phyloP scores from a whole-genome alignment of 2,329 filamentous ascomycete species.

The Atkinsonella texensis region DNA sequence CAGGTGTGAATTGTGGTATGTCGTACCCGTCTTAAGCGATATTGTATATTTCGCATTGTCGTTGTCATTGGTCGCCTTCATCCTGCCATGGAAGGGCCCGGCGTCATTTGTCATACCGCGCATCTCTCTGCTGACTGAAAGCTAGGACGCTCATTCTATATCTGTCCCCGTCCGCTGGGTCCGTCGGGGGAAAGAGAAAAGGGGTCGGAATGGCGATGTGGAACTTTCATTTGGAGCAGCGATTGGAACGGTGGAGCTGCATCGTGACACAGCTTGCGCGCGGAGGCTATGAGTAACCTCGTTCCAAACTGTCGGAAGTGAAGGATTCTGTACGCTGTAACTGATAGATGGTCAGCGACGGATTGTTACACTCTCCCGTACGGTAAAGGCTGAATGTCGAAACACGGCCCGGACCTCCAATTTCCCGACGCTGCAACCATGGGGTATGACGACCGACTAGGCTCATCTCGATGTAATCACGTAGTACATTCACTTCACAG shows the following conservation, averaged over 20 bases:
- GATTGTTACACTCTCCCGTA: no score
- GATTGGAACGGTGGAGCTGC: constrained; percentile 33
- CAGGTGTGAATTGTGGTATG: constrained; percentile 67
- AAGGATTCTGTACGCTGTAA: no score
- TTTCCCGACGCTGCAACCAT: no score
- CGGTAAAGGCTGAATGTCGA: no score
- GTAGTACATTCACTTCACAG: no score
- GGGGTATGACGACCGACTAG: no score
- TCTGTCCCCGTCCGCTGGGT: constrained; percentile 61
- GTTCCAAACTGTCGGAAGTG: neutral
- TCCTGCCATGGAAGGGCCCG: neutral
- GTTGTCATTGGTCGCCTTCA: neutral
- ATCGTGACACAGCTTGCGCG: neutral
- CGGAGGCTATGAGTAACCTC: neutral
- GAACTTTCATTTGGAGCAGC: constrained; percentile 66
- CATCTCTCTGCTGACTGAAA: neutral
- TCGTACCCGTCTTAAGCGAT: no score
- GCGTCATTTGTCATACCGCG: neutral
- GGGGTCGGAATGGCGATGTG: constrained; percentile 76
- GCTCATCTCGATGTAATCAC: no score
- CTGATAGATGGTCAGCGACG: no score
- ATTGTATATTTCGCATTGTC: constrained; percentile 8
- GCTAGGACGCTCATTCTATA: constrained; percentile 49
- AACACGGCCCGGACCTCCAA: no score
- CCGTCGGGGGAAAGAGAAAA: constrained; percentile 77